A percentile compares a stretch with the other conserved stretches of the same genome.
phyloP scores from a whole-genome alignment of 495 filamentous ascomycete species.

The Penicillium turbatum region DNA sequence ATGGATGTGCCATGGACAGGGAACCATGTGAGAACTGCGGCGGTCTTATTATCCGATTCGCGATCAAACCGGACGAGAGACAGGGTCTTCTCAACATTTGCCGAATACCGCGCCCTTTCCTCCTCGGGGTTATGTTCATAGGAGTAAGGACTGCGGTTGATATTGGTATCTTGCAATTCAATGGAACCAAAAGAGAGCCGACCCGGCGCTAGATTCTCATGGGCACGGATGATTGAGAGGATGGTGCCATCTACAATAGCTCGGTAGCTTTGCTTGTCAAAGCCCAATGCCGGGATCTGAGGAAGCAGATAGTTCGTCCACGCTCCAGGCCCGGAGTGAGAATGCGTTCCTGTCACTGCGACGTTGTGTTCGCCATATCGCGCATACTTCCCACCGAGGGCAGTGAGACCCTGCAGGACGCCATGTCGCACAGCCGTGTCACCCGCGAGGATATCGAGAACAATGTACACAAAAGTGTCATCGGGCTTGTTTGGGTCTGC shows the following conservation, averaged over 20 bases:
- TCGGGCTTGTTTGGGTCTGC: constrained; percentile 59
- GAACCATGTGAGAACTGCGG: constrained; percentile 87
- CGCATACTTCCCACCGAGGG: constrained; percentile 63
- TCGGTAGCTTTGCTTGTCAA: constrained; percentile 81
- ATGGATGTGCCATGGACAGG: constrained; percentile 90
- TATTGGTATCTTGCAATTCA: constrained; percentile 76
- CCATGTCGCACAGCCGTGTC: constrained; percentile 89
- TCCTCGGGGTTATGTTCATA: constrained; percentile 84
- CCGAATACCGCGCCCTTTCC: constrained; percentile 69
- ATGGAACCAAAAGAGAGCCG: constrained; percentile 68
- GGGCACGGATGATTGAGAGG: constrained; percentile 75
- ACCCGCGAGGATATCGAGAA: constrained; percentile 82
- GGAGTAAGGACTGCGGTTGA: constrained; percentile 85
- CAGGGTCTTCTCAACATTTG: constrained; percentile 81
- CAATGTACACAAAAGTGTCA: constrained; percentile 82
- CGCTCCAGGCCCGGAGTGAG: constrained; percentile 85
- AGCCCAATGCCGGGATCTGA: constrained; percentile 87
- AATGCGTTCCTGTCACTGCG: constrained; percentile 90
- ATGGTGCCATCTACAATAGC: constrained; percentile 87
- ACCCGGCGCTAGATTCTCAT: constrained; percentile 68
- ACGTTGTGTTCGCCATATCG: constrained; percentile 80
- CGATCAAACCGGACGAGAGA: constrained; percentile 78
- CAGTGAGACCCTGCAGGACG: constrained; percentile 66
- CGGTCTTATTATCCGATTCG: constrained; percentile 64
- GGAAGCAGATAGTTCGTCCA: constrained; percentile 97